Conservation (phyloP, 139 green algal species). For the Marvania coccoides region DNA sequence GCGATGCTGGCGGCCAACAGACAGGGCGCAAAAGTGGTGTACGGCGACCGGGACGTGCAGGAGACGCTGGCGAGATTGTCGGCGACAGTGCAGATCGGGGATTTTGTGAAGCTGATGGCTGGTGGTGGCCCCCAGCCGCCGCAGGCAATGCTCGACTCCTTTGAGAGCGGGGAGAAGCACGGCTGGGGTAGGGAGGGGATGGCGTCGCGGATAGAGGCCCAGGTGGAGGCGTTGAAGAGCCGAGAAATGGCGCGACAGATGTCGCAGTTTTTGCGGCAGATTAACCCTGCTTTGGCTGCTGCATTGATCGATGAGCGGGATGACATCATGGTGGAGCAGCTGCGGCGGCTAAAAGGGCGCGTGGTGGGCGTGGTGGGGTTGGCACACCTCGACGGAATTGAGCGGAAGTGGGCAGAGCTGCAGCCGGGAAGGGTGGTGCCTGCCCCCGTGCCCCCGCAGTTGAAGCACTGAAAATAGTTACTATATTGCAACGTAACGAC, state of each 20-base stretch:
- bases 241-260: slow-evolving; percentile 14
- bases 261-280: slow-evolving; percentile 14
- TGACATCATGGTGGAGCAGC: slow-evolving; percentile 29
- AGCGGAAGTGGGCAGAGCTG: slow-evolving; percentile 25
- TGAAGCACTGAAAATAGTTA: no score
- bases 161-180: background rate
- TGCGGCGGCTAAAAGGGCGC: slow-evolving; percentile 21
- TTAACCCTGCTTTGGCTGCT: slow-evolving; percentile 35
- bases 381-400: slow-evolving; percentile 53
- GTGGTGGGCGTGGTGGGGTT: slow-evolving; percentile 51
- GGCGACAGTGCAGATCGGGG: slow-evolving; percentile 2
- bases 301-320: slow-evolving; percentile 45
- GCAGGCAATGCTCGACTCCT: background rate
- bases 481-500: no score
- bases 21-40: slow-evolving; percentile 18
- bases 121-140: background rate
- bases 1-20: slow-evolving; percentile 40
- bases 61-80: slow-evolving; percentile 16
- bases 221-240: slow-evolving; percentile 40
- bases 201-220: background rate
- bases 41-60: slow-evolving; percentile 19
- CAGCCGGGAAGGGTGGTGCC: no score
- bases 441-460: no score
- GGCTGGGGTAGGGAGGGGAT: background rate
- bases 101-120: slow-evolving; percentile 11